phyloP scores from a whole-genome alignment of 768 basidiomycete species.

The Phlebiopsis flavidoalba region DNA sequence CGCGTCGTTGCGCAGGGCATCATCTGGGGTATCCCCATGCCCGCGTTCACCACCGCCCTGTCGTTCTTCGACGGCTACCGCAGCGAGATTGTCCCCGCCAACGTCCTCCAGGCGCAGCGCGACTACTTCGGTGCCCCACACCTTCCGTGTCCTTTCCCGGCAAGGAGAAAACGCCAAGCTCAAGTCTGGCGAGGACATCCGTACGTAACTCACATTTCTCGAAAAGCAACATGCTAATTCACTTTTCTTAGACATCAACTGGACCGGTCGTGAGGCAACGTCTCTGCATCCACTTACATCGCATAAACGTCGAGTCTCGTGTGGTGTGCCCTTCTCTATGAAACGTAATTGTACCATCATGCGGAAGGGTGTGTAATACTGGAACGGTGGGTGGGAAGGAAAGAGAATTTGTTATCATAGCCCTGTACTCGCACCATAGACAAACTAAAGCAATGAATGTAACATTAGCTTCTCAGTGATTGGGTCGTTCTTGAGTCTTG shows the following conservation, averaged over 20 bases:
- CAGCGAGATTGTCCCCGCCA: conserved; percentile 90
- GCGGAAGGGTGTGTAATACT: not conserved
- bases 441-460: not conserved
- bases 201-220: conserved; percentile 40
- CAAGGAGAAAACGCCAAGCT: conserved; percentile 83
- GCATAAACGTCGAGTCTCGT: conserved; percentile 35
- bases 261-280: conserved; percentile 96
- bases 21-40: conserved; percentile 96
- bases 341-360: conserved; percentile 4
- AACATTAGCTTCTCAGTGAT: not conserved
- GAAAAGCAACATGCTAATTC: not conserved
- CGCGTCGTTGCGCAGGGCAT: conserved; percentile 94
- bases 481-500: no score
- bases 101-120: conserved; percentile 89
- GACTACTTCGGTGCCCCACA: conserved; percentile 99
- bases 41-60: conserved; percentile 96
- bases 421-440: conserved; percentile 6
- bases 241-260: conserved; percentile 75
- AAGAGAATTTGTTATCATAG: conserved; percentile 7
- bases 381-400: not conserved
- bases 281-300: conserved; percentile 83
- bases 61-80: conserved; percentile 99
- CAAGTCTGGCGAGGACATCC: conserved; percentile 80
- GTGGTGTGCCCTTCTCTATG: not conserved
- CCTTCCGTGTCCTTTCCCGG: conserved; percentile 93